Conservation (phyloP, 441 rosid species). For the Caryocar brasiliense region DNA sequence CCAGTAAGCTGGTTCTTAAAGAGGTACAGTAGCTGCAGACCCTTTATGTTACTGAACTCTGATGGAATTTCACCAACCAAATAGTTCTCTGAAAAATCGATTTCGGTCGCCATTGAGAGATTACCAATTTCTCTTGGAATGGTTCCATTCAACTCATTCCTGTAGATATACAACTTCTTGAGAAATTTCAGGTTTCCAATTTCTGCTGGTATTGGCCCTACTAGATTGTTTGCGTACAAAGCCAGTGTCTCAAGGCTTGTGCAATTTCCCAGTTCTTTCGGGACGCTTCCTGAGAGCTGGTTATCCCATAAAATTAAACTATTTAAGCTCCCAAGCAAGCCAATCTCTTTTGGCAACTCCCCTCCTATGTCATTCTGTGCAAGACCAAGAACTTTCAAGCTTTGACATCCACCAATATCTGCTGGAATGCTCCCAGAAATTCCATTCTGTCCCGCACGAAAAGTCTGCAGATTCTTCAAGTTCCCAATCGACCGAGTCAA, state of each 20-base stretch:
- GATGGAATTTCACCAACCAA: constrained; percentile 65
- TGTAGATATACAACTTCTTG: constrained; percentile 66
- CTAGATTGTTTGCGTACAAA: constrained; percentile 54
- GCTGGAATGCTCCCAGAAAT: constrained; percentile 72
- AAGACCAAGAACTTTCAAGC: constrained; percentile 71
- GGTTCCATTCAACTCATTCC: constrained; percentile 76
- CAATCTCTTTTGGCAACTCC: constrained; percentile 70
- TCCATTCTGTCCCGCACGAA: constrained; percentile 77
- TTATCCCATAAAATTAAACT: constrained; percentile 78
- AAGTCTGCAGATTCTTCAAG: constrained; percentile 43
- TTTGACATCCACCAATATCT: constrained; percentile 67
- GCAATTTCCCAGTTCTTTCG: constrained; percentile 74
- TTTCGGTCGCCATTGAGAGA: constrained; percentile 53
- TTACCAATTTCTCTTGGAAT: constrained; percentile 79
- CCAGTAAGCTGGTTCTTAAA: constrained; percentile 84
- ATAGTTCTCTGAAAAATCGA: constrained; percentile 82
- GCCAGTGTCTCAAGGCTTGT: constrained; percentile 60
- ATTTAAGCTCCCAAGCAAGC: constrained; percentile 56
- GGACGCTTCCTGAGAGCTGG: constrained; percentile 59
- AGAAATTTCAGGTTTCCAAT: constrained; percentile 69
- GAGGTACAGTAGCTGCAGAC: constrained; percentile 51
- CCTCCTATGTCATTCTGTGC: constrained; percentile 85
- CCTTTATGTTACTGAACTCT: constrained; percentile 61
- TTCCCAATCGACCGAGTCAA: constrained; percentile 75
- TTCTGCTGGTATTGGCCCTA: constrained; percentile 61